Evolutionary conservation across 2,329 filamentous ascomycete species (phyloP).

Genomic region (Sphaerulina musiva): DNA sequence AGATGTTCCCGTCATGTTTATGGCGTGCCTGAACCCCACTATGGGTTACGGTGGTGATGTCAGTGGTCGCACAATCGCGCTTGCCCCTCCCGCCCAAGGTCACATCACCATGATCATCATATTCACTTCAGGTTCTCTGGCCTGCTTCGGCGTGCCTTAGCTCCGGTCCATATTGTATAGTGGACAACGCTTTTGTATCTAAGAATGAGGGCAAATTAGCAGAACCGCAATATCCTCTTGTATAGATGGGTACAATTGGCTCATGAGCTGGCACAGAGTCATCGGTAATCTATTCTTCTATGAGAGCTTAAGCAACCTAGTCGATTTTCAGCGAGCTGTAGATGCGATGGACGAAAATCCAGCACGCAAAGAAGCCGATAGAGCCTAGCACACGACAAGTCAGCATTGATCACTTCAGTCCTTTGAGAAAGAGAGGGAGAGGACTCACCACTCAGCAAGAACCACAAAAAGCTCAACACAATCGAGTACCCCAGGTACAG

Average conservation of each 20-base stretch:
- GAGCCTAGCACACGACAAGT: conserved; percentile 54
- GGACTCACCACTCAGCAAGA: conserved; percentile 80
- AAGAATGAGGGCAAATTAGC: no score
- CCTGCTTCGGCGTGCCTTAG: no score
- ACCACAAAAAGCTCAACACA: conserved; percentile 83
- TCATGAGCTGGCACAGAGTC: no score
- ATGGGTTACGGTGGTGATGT: conserved; percentile 1
- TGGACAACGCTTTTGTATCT: no score
- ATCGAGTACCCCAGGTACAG: conserved; percentile 91
- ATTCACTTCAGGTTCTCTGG: no score
- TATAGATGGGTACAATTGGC: no score
- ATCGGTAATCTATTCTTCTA: background rate
- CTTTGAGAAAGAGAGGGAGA: background rate
- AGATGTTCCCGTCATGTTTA: conserved; percentile 1
- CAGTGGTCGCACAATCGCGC: background rate
- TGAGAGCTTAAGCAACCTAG: conserved; percentile 39
- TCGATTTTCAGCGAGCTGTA: conserved; percentile 99
- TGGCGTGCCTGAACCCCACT: conserved; percentile 1
- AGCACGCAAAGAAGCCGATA: conserved; percentile 92
- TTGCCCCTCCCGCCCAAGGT: no score
- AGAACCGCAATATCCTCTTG: no score
- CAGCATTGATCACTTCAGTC: conserved; percentile 12
- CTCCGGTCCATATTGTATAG: no score
- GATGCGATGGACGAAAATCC: conserved; percentile 88
- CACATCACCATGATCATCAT: no score